phyloP scores from a whole-genome alignment of 2,329 filamentous ascomycete genomes.

The Claviceps humidiphila region DNA sequence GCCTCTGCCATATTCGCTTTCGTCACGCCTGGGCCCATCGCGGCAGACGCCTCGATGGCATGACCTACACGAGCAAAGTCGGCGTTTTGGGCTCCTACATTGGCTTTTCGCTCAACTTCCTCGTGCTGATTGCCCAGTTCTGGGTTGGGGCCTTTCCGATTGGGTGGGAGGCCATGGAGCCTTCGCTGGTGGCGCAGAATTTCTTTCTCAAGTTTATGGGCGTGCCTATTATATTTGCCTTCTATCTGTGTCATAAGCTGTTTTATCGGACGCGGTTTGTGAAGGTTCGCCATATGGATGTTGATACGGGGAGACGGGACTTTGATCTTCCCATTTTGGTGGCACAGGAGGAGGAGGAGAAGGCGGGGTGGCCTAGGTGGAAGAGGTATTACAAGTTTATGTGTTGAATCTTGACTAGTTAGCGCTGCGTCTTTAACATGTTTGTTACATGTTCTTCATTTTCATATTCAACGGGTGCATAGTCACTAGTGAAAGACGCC shows the following conservation, averaged over 20 bases:
- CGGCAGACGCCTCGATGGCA: constrained; percentile 58
- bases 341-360: constrained; percentile 67
- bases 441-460: no score
- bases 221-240: constrained; percentile 51
- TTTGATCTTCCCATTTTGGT: constrained; percentile 69
- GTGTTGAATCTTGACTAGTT: constrained; percentile 33
- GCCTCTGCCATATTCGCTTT: constrained; percentile 86
- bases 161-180: constrained; percentile 33
- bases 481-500: no score
- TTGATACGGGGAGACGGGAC: constrained; percentile 73
- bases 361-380: constrained; percentile 58
- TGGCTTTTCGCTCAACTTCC: constrained; percentile 59
- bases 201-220: constrained; percentile 68
- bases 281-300: constrained; percentile 62
- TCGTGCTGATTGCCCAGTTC: constrained; percentile 74
- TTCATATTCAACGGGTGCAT: no score
- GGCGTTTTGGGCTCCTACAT: constrained; percentile 71
- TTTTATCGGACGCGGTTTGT: constrained; percentile 58
- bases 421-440: no score
- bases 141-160: constrained; percentile 77
- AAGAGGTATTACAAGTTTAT: constrained; percentile 63
- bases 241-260: constrained; percentile 65
- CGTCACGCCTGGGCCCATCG: constrained; percentile 61
- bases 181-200: constrained; percentile 36
- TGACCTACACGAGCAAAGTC: constrained; percentile 70